Evolutionary conservation across 257 asterid genomes (phyloP).

Genomic region (Solanum bukasovii): DNA sequence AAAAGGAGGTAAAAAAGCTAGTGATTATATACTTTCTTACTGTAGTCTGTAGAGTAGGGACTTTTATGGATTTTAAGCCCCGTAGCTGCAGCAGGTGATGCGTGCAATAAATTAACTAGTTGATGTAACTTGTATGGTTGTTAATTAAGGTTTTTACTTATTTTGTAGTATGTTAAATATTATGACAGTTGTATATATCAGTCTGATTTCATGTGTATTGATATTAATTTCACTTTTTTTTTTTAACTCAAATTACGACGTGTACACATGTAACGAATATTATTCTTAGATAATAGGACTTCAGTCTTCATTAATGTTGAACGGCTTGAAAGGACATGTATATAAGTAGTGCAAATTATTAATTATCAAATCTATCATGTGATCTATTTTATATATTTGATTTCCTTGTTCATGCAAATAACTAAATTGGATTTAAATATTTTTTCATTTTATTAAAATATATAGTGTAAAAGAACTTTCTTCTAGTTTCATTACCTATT

Average conservation of each 20-base stretch:
- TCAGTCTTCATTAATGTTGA: not conserved
- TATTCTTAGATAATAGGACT: not conserved
- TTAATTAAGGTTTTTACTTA: not conserved
- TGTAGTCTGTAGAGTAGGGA: not conserved
- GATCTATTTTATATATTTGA: not conserved
- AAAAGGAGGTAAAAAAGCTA: not conserved
- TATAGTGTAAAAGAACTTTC: not conserved
- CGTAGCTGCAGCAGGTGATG: not conserved
- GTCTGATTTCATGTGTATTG: not conserved
- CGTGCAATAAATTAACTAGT: not conserved
- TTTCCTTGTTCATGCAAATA: not conserved
- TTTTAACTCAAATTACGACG: too few relatives aligned
- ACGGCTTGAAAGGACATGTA: not conserved
- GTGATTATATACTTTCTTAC: not conserved
- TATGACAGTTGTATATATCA: too few relatives aligned
- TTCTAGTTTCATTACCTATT: not conserved
- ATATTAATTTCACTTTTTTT: not conserved
- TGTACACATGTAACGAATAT: not conserved
- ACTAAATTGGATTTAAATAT: not conserved
- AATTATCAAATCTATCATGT: not conserved
- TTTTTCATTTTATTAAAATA: not conserved
- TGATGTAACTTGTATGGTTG: not conserved
- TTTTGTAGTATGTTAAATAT: not conserved
- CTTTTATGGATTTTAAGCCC: not conserved
- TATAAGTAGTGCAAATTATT: not conserved